Evolutionary conservation across 2,329 filamentous ascomycete genomes (phyloP).

Genomic region (Tolypocladium paradoxum): DNA sequence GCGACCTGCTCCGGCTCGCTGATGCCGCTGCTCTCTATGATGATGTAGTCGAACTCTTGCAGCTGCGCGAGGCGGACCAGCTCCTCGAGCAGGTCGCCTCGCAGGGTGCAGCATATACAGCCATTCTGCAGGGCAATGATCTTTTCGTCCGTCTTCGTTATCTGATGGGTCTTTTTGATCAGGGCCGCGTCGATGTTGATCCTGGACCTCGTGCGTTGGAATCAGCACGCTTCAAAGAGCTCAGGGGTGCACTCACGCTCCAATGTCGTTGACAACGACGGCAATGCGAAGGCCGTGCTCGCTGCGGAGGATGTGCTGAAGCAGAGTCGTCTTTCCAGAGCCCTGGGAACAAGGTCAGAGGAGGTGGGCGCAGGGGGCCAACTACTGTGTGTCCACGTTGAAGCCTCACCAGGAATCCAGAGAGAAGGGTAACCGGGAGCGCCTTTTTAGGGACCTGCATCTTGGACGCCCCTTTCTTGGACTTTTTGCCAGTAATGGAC

Average conservation of each 20-base stretch:
- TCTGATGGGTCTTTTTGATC: slow-evolving; percentile 42
- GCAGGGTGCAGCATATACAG: slow-evolving; percentile 67
- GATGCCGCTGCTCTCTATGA: slow-evolving; percentile 63
- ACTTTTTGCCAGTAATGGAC: not conserved
- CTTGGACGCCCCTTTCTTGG: not conserved
- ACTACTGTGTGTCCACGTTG: not conserved
- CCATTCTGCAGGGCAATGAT: slow-evolving; percentile 60
- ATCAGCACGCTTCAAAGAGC: fast-evolving
- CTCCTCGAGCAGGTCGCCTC: slow-evolving; percentile 60
- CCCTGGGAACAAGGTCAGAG: slow-evolving; percentile 30
- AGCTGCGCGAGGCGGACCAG: slow-evolving; percentile 52
- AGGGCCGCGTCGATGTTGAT: slow-evolving; percentile 56
- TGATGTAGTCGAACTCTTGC: slow-evolving; percentile 57
- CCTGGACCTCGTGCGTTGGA: slow-evolving; percentile 16
- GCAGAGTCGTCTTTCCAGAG: slow-evolving; percentile 59
- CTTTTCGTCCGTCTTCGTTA: slow-evolving; percentile 51
- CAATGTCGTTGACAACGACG: slow-evolving; percentile 66
- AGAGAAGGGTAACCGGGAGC: slow-evolving; percentile 23
- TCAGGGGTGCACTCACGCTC: slow-evolving; percentile 28
- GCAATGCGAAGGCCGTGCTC: slow-evolving; percentile 59
- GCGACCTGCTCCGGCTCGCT: slow-evolving; percentile 66
- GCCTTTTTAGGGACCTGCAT: slow-evolving; percentile 9
- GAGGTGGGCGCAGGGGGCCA: not conserved
- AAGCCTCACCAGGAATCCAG: slow-evolving; percentile 20
- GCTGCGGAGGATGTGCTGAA: slow-evolving; percentile 57